Evolutionary conservation across 1,284 basidiomycete species (phyloP).

Genomic region (Ustilago nuda): DNA sequence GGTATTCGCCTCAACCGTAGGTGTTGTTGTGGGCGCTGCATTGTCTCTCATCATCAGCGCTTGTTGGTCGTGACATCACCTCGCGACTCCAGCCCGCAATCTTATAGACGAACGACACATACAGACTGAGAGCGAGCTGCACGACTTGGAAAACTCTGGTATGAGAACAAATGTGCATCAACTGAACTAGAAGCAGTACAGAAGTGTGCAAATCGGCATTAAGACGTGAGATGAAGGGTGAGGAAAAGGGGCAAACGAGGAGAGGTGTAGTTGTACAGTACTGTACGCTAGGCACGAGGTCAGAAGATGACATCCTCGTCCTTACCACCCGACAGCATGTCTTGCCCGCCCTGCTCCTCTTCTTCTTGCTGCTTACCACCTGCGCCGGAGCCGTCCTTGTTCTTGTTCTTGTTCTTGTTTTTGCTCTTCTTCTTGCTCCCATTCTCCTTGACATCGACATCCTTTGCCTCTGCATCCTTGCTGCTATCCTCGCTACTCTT

Average conservation of each 20-base stretch:
- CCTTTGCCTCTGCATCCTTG: conserved; percentile 4
- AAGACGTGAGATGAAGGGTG: background rate
- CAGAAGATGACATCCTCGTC: conserved; percentile 69
- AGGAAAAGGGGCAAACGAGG: background rate
- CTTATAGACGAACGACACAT: background rate
- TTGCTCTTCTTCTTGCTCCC: conserved; percentile 9
- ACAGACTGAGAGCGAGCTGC: background rate
- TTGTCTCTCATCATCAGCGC: conserved; percentile 42
- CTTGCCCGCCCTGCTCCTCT: conserved; percentile 36
- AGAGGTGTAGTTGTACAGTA: background rate
- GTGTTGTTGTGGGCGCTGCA: conserved; percentile 42
- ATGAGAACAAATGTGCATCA: background rate
- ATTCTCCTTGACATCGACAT: background rate
- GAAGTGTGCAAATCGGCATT: background rate
- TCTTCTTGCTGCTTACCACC: conserved; percentile 4
- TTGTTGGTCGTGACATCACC: conserved; percentile 27
- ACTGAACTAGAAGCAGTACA: too few relatives aligned
- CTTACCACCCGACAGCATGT: conserved; percentile 64
- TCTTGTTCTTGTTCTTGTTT: conserved; percentile 32
- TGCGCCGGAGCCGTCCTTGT: conserved; percentile 4
- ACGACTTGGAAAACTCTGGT: background rate
- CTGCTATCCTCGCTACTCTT: conserved; percentile 5
- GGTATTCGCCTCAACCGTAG: conserved; percentile 43
- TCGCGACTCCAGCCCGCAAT: background rate
- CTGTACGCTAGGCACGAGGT: background rate